Conservation (phyloP, 129 eudicot species). For the Escallonia herrerae region DNA sequence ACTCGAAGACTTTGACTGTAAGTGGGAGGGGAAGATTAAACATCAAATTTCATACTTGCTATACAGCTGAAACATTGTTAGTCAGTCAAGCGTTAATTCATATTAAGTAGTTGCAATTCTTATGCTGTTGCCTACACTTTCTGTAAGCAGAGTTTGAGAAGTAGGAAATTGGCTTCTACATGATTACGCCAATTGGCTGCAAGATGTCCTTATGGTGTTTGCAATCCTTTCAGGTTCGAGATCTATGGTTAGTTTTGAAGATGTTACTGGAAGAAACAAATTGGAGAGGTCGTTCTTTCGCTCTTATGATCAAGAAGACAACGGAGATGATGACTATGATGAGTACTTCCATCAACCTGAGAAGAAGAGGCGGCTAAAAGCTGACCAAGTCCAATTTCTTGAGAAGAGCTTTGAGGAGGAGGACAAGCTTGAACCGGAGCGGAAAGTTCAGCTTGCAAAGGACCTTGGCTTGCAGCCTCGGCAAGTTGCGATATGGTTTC, state of each 20-base stretch:
- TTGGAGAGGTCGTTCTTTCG: conserved; percentile 32
- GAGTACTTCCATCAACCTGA: conserved; percentile 81
- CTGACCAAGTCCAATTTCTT: conserved; percentile 73
- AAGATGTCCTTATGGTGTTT: neutral
- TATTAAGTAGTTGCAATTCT: no score
- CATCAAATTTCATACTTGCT: no score
- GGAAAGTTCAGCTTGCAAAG: conserved; percentile 88
- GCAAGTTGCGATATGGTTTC: conserved; percentile 94
- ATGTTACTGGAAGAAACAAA: conserved; percentile 27
- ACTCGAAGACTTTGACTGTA: neutral
- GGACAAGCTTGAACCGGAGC: conserved; percentile 88
- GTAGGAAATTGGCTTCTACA: no score
- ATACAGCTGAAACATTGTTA: no score
- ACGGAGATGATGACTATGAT: conserved; percentile 68
- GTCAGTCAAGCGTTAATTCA: neutral
- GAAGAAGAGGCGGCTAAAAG: conserved; percentile 75
- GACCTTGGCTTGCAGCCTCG: conserved; percentile 94
- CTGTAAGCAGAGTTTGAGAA: no score
- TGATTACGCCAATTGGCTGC: neutral
- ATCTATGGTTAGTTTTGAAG: conserved; percentile 75
- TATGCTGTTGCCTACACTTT: no score
- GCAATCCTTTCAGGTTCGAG: conserved; percentile 44
- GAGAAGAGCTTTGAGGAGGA: conserved; percentile 72
- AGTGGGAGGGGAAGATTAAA: no score
- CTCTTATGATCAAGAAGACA: conserved; percentile 53